These are phyloP conservation scores for Fraxinus cuspidata DNA, from an alignment of 257 asterid species.

Conservation along the genomic window DNA sequence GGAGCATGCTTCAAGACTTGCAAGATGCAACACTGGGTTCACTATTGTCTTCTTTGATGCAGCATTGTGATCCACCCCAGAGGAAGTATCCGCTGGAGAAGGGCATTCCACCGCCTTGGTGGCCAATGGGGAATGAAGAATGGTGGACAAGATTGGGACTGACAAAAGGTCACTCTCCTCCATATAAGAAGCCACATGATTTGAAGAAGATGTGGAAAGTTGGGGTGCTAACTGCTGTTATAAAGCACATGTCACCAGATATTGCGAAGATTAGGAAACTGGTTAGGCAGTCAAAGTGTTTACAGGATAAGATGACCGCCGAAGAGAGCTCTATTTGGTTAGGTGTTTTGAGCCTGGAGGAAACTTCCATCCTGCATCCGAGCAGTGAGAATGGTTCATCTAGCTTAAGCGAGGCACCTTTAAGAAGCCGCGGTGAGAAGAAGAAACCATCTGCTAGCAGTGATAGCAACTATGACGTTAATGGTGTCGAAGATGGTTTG, in stretches of 20 bases:
- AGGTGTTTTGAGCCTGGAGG: conserved; percentile 72
- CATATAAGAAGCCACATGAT: conserved; percentile 62
- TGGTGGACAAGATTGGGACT: conserved; percentile 53
- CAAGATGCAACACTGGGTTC: conserved; percentile 64
- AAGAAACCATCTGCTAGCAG: conserved; percentile 54
- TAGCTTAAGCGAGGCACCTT: conserved; percentile 58
- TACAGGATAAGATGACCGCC: conserved; percentile 94
- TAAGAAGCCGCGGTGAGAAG: conserved; percentile 44
- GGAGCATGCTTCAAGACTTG: conserved; percentile 45
- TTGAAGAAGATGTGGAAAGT: conserved; percentile 62
- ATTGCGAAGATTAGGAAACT: conserved; percentile 68
- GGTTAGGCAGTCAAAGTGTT: conserved; percentile 69
- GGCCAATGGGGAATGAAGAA: conserved; percentile 54
- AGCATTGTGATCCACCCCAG: conserved; percentile 62
- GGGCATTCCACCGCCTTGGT: conserved; percentile 62
- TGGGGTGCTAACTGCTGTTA: conserved; percentile 55
- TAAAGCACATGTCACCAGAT: conserved; percentile 88
- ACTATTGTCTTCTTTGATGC: conserved; percentile 56
- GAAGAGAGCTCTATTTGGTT: conserved; percentile 86
- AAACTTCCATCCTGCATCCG: conserved; percentile 51
- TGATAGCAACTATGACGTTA: conserved; percentile 83
- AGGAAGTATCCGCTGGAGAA: conserved; percentile 53
- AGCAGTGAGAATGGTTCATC: conserved; percentile 80
- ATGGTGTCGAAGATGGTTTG: conserved; percentile 48
- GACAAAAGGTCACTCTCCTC: conserved; percentile 40